phyloP scores from a whole-genome alignment of 257 asterid species.

The Rauvolfia tetraphylla region DNA sequence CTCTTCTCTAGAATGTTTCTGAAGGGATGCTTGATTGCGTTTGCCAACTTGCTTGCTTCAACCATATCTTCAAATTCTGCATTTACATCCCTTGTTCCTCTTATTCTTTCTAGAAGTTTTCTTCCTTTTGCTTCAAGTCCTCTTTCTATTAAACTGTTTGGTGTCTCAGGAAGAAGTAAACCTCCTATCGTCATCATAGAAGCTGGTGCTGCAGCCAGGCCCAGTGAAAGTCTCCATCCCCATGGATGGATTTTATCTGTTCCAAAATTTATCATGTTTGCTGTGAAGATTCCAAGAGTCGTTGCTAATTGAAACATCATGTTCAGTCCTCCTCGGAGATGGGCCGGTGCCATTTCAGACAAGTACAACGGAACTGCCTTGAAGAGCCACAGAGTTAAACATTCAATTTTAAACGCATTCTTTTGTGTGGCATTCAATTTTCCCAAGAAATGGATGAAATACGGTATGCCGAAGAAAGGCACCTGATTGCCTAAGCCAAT shows the following conservation, averaged over 20 bases:
- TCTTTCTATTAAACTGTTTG: constrained; percentile 72
- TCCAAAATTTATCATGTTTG: constrained; percentile 81
- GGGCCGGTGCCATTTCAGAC: constrained; percentile 95
- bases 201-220: constrained; percentile 79
- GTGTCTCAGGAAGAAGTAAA: constrained; percentile 72
- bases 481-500: constrained; percentile 96
- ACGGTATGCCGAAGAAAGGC: background rate
- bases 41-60: constrained; percentile 74
- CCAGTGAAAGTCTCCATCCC: constrained; percentile 91
- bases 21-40: constrained; percentile 61
- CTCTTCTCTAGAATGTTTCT: constrained; percentile 52
- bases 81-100: constrained; percentile 64
- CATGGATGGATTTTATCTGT: constrained; percentile 62
- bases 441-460: background rate
- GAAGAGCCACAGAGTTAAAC: constrained; percentile 8
- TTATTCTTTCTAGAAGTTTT: constrained; percentile 47
- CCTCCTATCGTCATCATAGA: constrained; percentile 66
- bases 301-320: constrained; percentile 90
- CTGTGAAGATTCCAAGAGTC: constrained; percentile 75
- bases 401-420: background rate
- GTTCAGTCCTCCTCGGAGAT: constrained; percentile 71
- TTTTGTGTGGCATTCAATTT: background rate
- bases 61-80: constrained; percentile 70
- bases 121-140: constrained; percentile 44
- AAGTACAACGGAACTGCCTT: constrained; percentile 83